Conservation (phyloP, 2,329 filamentous ascomycete genomes). For the Pseudogymnoascus sp. region DNA sequence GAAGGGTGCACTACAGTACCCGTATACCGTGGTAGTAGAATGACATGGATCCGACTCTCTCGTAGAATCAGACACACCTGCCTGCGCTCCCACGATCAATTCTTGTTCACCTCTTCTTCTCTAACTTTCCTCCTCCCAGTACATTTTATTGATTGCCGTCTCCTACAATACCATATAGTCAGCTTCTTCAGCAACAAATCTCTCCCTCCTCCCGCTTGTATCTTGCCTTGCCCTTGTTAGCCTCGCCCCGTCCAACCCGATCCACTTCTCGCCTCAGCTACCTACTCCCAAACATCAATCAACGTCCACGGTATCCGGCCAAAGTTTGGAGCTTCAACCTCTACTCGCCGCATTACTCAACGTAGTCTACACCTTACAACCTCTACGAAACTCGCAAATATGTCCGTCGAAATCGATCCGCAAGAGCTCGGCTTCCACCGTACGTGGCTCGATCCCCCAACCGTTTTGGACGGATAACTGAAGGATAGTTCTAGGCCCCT, state of each 20-base stretch:
- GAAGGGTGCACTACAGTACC: neutral
- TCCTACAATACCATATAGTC: neutral
- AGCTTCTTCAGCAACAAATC: neutral
- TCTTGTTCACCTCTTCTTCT: conserved; percentile 5
- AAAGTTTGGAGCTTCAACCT: conserved; percentile 8
- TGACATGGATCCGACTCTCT: neutral
- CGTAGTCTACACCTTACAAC: neutral
- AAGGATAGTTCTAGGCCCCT: conserved; percentile 44
- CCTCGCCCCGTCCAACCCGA: neutral
- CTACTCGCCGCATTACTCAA: neutral
- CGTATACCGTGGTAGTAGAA: neutral
- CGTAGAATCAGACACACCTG: neutral
- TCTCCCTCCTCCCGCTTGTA: neutral
- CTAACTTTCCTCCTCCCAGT: conserved; percentile 7
- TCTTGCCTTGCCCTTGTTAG: neutral
- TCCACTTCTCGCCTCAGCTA: conserved; percentile 5
- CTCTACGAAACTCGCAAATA: neutral
- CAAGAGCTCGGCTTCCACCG: conserved; percentile 87
- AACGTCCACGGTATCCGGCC: neutral
- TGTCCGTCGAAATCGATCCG: conserved; percentile 73
- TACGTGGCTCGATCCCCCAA: conserved; percentile 40
- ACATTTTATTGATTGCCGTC: neutral
- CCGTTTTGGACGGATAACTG: conserved; percentile 18
- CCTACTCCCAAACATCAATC: conserved; percentile 7
- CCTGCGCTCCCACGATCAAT: neutral